Evolutionary conservation across 257 asterid genomes (phyloP), one percentile per base, ranked within the genome.

Genomic region (Jacaranda copaia): DNA sequence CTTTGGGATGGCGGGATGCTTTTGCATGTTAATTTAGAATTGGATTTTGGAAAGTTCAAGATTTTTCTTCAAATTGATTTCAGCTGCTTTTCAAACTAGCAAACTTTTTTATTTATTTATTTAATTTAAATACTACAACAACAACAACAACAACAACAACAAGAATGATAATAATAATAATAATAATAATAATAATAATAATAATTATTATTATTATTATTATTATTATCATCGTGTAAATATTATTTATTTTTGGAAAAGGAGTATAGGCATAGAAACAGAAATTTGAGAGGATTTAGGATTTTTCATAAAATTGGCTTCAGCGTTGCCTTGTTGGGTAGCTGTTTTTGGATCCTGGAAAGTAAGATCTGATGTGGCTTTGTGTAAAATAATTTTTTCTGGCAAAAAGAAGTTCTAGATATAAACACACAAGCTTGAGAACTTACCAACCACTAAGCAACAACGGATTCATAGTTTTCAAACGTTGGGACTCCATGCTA

Each of bases 321-420:
- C 42, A 60, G 43, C 67, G 35, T 25, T 25, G 43, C 43, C 1
- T 19, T 62, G 68, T 0, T 13, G 75, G 70, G 32, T 42, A 52
- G 15, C 46, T 36, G 68, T 51, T 73, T 62, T 79, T 45, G 16
- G 10, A 56, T 52, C 58, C 67, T 79, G 52, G 53, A 73, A 73
- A 79, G 43, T 61, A 62, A 56, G 45, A 19, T 56, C 19, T 13
- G 25, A 5, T 64, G 38, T 12, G 36, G 45, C 20, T 52, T 72
- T 55, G 8, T 16, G 25, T 65, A 5, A 73, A 65, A 32, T 55
- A 53, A 42, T 35, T 11, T 65, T 3, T 64, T 63, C 67, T 56
- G 35, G 43, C 39, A 56, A 64, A 25, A 53, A 42, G 10, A 18
- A 39, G 70, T 63, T 60, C 35, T 36, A 11, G n/a, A 42, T 55